phyloP scores from a whole-genome alignment of 2,329 filamentous ascomycete species.

The Talaromyces sp. region DNA sequence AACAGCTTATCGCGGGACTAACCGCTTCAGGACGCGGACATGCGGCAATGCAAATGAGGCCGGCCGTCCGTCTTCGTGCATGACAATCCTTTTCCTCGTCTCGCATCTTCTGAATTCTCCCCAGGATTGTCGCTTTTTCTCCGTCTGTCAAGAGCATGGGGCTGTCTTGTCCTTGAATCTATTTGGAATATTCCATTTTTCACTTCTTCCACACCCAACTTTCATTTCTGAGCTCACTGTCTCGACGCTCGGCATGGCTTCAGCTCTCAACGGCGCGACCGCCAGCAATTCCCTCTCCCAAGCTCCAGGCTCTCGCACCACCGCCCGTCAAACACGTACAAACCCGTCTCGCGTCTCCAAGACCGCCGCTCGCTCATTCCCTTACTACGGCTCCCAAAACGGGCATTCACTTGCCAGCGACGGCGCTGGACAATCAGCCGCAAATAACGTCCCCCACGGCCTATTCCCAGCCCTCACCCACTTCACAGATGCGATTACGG shows the following conservation, averaged over 20 bases:
- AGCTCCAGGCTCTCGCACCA: constrained; percentile 32
- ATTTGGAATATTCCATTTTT: neutral
- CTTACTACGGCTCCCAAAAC: constrained; percentile 34
- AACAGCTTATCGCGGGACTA: neutral
- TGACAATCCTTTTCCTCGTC: neutral
- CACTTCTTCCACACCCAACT: neutral
- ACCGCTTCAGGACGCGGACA: neutral
- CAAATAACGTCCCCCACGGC: constrained; percentile 37
- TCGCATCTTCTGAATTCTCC: neutral
- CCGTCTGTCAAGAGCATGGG: neutral
- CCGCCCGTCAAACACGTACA: constrained; percentile 47
- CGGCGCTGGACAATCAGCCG: neutral
- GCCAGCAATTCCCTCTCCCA: constrained; percentile 27
- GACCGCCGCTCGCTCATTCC: constrained; percentile 39
- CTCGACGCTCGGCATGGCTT: constrained; percentile 9
- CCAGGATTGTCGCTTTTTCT: neutral
- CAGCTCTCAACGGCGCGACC: constrained; percentile 26
- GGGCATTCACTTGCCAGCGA: constrained; percentile 17
- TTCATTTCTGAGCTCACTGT: neutral
- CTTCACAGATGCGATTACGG: constrained; percentile 88
- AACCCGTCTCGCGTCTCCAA: constrained; percentile 50
- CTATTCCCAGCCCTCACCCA: constrained; percentile 66
- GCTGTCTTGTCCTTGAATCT: neutral
- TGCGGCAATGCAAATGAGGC: neutral
- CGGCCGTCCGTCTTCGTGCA: constrained; percentile 2